Percentiles rank a stretch among this genome's conserved stretches.
These are phyloP conservation scores for Cystofilobasidium bisporidii DNA, from an alignment of 768 basidiomycete genomes.

Conservation along the genomic window DNA sequence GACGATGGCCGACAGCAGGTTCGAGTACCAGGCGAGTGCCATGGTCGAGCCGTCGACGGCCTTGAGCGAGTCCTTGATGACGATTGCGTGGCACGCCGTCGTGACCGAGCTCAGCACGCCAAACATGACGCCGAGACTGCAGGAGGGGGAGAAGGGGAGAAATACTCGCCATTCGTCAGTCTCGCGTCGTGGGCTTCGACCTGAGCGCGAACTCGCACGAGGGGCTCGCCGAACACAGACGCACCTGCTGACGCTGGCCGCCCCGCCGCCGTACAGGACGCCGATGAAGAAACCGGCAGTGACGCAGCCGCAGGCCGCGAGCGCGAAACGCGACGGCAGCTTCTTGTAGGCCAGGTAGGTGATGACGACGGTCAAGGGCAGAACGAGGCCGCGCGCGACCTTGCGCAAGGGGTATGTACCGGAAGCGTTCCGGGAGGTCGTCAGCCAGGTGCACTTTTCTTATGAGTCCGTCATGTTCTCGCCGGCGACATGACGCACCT, in stretches of 20 bases:
- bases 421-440: no score
- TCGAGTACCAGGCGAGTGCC: slow-evolving; percentile 83
- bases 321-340: slow-evolving; percentile 60
- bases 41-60: slow-evolving; percentile 75
- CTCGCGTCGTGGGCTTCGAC: no score
- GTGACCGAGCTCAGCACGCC: slow-evolving; percentile 78
- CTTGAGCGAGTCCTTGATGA: slow-evolving; percentile 73
- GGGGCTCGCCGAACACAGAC: no score
- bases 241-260: neutral
- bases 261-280: slow-evolving; percentile 39
- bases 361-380: slow-evolving; percentile 86
- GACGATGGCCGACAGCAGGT: slow-evolving; percentile 63
- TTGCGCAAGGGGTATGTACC: slow-evolving; percentile 47
- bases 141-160: neutral
- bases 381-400: slow-evolving; percentile 83
- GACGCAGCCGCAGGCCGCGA: slow-evolving; percentile 66
- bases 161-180: no score
- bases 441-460: no score
- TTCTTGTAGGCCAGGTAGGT: slow-evolving; percentile 63
- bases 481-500: neutral
- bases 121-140: slow-evolving; percentile 57
- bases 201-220: no score
- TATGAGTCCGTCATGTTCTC: no score
- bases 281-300: slow-evolving; percentile 87
- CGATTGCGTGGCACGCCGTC: slow-evolving; percentile 80